A percentile compares a stretch with the other conserved stretches of the same genome.
Evolutionary conservation across 2,329 filamentous ascomycete genomes (phyloP).

Genomic region (Incumbomyces lentus): DNA sequence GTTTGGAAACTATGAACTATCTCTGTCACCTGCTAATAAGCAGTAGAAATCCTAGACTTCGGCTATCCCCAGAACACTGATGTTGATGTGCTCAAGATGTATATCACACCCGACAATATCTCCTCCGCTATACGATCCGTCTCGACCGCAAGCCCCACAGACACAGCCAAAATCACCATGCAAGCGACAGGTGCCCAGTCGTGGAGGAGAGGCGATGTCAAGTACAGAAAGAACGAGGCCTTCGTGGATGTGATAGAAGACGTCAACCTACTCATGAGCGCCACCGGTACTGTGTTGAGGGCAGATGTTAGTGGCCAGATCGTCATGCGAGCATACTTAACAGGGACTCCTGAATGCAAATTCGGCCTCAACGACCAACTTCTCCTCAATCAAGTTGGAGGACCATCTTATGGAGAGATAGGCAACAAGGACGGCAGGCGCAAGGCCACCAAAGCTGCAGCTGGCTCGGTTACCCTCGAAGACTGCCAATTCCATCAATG

Average conservation of each 20-base stretch:
- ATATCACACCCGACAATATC: slow-evolving; percentile 98
- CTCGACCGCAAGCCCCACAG: slow-evolving; percentile 49
- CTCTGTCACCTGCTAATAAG: slow-evolving; percentile 11
- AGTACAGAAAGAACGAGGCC: slow-evolving; percentile 98
- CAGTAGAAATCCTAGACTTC: slow-evolving; percentile 88
- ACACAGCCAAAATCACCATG: slow-evolving; percentile 98
- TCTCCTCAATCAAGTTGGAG: slow-evolving; percentile 71
- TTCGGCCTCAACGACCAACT: slow-evolving; percentile 95
- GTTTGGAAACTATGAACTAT: slow-evolving; percentile 37
- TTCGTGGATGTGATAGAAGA: slow-evolving; percentile 99
- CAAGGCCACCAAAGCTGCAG: slow-evolving; percentile 89
- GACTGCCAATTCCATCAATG: slow-evolving; percentile 99
- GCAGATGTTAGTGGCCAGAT: slow-evolving; percentile 97
- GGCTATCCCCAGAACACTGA: slow-evolving; percentile 98
- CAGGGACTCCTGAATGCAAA: slow-evolving; percentile 95
- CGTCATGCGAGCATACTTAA: slow-evolving; percentile 95
- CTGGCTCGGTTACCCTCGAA: slow-evolving; percentile 88
- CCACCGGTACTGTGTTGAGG: slow-evolving; percentile 83
- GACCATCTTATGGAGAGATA: slow-evolving; percentile 45
- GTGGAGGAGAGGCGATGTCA: slow-evolving; percentile 94
- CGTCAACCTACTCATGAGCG: slow-evolving; percentile 98
- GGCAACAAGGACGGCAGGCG: slow-evolving; percentile 58
- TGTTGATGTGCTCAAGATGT: slow-evolving; percentile 98
- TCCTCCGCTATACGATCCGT: slow-evolving; percentile 57
- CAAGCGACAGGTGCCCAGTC: slow-evolving; percentile 94